phyloP scores from a whole-genome alignment of 768 basidiomycete genomes.

The Pisolithus tinctorius region DNA sequence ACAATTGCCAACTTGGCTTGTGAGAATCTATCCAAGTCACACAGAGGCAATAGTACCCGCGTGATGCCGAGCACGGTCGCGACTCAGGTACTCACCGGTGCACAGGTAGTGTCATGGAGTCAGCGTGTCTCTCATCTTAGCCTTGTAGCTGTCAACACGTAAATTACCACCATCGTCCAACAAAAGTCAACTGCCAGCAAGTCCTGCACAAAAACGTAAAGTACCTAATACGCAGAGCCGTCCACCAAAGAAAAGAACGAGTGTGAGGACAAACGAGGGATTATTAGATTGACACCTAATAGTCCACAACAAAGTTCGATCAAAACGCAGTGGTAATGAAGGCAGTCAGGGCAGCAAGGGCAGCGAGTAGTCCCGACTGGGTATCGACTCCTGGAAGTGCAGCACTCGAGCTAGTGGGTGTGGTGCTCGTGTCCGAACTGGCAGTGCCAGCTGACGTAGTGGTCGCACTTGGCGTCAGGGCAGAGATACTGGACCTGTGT shows the following conservation, averaged over 20 bases:
- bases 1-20: not conserved
- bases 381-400: constrained; percentile 24
- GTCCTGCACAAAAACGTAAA: not conserved
- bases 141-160: not conserved
- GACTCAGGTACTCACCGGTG: too few relatives aligned
- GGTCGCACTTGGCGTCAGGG: constrained; percentile 21
- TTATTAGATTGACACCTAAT: not conserved
- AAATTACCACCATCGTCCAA: not conserved
- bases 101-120: not conserved
- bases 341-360: constrained; percentile 30
- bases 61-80: not conserved
- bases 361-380: constrained; percentile 28
- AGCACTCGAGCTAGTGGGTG: constrained; percentile 24
- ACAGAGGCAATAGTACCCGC: not conserved
- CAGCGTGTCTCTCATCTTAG: not conserved
- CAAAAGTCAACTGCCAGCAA: not conserved
- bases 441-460: constrained; percentile 18
- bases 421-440: constrained; percentile 20
- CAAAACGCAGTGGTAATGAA: constrained; percentile 20
- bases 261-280: constrained; percentile 1
- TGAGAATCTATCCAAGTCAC: not conserved
- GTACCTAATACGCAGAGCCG: not conserved
- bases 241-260: not conserved
- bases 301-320: constrained; percentile 1
- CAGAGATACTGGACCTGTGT: constrained; percentile 7